Conservation (phyloP, 805 yeast species). For the Starmera amethionina region DNA sequence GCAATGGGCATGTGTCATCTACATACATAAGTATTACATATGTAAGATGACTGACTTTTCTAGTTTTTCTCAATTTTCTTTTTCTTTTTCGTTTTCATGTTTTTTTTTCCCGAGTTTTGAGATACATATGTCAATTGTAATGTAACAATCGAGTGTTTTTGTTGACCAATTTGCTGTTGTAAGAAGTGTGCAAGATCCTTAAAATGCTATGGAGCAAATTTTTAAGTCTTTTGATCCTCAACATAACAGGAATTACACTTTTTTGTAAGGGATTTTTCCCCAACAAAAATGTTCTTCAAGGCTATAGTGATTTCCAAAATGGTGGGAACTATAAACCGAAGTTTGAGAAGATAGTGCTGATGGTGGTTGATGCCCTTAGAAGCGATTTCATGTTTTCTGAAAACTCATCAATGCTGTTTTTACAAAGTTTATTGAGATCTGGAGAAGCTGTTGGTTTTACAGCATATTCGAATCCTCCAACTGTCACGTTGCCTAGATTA, state of each 20-base stretch:
- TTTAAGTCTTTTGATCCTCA: constrained; percentile 18
- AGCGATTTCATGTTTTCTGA: constrained; percentile 74
- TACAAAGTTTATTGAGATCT: constrained; percentile 51
- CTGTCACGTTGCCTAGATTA: constrained; percentile 89
- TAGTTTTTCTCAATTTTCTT: no score
- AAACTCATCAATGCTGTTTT: constrained; percentile 52
- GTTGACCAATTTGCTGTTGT: not conserved
- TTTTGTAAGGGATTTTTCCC: constrained; percentile 89
- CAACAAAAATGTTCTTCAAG: constrained; percentile 67
- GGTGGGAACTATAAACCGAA: constrained; percentile 28
- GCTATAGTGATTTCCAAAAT: constrained; percentile 29
- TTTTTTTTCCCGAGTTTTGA: not conserved
- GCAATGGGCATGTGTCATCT: no score
- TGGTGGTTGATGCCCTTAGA: constrained; percentile 91
- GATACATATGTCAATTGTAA: no score
- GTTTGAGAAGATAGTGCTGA: constrained; percentile 61
- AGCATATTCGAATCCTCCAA: constrained; percentile 89
- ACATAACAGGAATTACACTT: constrained; percentile 44
- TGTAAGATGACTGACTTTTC: no score
- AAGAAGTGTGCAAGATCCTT: not conserved
- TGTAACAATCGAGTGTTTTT: no score
- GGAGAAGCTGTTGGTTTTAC: constrained; percentile 84
- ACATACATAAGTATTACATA: no score
- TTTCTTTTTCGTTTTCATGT: not conserved
- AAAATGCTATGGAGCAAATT: constrained; percentile 1